Base-by-base conservation (phyloP, 371 early-diverging fungal species). In the Apophysomyces elegans region DNA sequence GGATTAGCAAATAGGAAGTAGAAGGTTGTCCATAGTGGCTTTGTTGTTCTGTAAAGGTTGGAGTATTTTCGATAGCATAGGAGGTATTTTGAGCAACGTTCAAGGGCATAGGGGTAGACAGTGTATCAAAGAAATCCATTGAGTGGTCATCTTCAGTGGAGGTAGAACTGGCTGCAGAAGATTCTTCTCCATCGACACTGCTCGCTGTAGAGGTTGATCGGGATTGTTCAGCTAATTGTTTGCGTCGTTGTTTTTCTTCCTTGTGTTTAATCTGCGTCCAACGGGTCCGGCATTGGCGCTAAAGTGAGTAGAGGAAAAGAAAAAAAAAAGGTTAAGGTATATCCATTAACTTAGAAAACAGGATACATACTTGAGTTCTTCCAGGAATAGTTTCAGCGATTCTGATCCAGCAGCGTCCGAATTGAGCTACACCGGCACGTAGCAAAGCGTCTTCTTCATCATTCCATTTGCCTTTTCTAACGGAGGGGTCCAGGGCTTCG, bases 231-330 rank as follows among this genome's bases (percentile, higher is more conserved):
- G 54, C 54, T 38, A 59, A 64, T 16, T 68, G 54, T 9, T 61
- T 36, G 45, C 65, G 66, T n/a, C 66, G 68, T 16, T 77, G 71
- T 56, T 77, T 72, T 35, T 73, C 70, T 66, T 83, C 81, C 56
- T 85, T 85, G 47, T 84, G 80, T 59, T 82, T 80, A 7, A 86
- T 70, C 65, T 86, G 86, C 56, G 85, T 84, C 87, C 87, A 92
- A 37, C 92, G 81, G 6, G 91, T 89, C 21, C 92, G 81, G 47
- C 92, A 92, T 66, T 92, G 92, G 36, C 91, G 76, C 72, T 77
- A 59, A 64, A 73, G 11, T 50, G 32, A 26, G 32, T 26, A 26
- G 32, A 3, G 32, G 32, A 26, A 8, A 37, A 61, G 35, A 61
- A 35, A 41, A 43, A 37, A 26, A 64, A 43, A 11, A 5, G 54